Base-by-base conservation (phyloP, 2,329 filamentous ascomycete genomes). In the Apiospora phragmitis region DNA sequence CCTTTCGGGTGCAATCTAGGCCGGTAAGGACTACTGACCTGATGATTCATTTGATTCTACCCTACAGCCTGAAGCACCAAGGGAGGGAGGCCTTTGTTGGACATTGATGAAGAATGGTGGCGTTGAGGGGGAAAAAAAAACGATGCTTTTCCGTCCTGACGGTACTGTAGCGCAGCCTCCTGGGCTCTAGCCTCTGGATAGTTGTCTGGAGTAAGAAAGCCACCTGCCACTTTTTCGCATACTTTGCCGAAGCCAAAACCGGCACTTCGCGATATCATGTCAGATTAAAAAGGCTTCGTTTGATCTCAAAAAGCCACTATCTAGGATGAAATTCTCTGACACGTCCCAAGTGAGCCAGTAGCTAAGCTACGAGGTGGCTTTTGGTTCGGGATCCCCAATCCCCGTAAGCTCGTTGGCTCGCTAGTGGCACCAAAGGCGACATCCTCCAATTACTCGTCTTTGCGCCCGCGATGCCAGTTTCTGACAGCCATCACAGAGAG, bases 381-480 rank as follows among this genome's bases (percentile, higher is more conserved):
- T 62, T 38, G 55, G 32, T 38, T 38, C 55, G 55, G 8, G 35
- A 62, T 38, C 18, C 29, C 14, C 32, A 26, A 38, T 62, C 29
- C 32, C n/a, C 55, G 21, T 38, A 62, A 62, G 55, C 32, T 62
- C 55, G 21, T 38, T 38, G 38, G 55, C 32, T 62, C 55, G 55
- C 55, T 62, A 62, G 55, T 62, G 55, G 55, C 32, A 62, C 32
- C 18, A 8, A 32, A 62, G 55, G 55, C 55, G 55, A 62, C 16
- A 38, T 38, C 55, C 55, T 38, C 55, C 32, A 62, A 62, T 62
- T 38, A 62, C 55, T 38, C 55, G 55, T 62, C 55, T 62, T 62
- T 62, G 55, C 55, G 55, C 55, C 55, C 32, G 29, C 55, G 55
- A 62, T 62, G 55, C 55, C 55, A 62, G n/a, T 62, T 38, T 62